phyloP scores from a whole-genome alignment of 495 filamentous ascomycete genomes.

The Trichoderma erinaceum region DNA sequence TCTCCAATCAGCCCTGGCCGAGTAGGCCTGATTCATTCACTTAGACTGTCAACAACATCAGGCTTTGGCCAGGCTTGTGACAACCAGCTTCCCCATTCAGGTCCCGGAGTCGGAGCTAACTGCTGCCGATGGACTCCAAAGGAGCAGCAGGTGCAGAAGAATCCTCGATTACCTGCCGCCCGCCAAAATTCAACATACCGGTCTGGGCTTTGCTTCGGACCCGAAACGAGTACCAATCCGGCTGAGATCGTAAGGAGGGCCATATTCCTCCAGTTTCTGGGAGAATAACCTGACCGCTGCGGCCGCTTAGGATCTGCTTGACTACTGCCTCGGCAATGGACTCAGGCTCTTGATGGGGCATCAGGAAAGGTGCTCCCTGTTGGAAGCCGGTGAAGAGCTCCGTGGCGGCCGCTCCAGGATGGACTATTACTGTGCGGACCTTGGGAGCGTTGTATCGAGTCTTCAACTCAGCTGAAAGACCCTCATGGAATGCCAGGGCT shows the following conservation, averaged over 20 bases:
- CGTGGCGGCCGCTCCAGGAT: conserved; percentile 58
- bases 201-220: conserved; percentile 30
- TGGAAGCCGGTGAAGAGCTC: conserved; percentile 54
- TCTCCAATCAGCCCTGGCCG: conserved; percentile 4
- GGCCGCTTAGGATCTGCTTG: conserved; percentile 49
- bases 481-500: conserved; percentile 62
- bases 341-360: conserved; percentile 52
- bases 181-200: conserved; percentile 41
- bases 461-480: conserved; percentile 55
- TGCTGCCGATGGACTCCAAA: conserved; percentile 34
- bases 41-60: not conserved
- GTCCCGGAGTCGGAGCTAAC: conserved; percentile 27
- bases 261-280: conserved; percentile 38
- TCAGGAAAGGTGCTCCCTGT: conserved; percentile 45
- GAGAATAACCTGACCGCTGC: conserved; percentile 53
- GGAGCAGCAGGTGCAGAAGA: conserved; percentile 26
- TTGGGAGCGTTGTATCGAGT: conserved; percentile 55
- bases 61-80: not conserved
- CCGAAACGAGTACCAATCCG: conserved; percentile 40
- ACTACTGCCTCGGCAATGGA: conserved; percentile 62
- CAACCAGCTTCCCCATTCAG: conserved; percentile 10
- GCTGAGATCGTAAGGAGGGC: conserved; percentile 32
- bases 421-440: conserved; percentile 60
- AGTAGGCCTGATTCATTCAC: not conserved
- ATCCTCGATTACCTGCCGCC: conserved; percentile 45